Evolutionary conservation across 192 early-diverging fungal genomes (phyloP).

Genomic region (Linnemannia schmuckeri): DNA sequence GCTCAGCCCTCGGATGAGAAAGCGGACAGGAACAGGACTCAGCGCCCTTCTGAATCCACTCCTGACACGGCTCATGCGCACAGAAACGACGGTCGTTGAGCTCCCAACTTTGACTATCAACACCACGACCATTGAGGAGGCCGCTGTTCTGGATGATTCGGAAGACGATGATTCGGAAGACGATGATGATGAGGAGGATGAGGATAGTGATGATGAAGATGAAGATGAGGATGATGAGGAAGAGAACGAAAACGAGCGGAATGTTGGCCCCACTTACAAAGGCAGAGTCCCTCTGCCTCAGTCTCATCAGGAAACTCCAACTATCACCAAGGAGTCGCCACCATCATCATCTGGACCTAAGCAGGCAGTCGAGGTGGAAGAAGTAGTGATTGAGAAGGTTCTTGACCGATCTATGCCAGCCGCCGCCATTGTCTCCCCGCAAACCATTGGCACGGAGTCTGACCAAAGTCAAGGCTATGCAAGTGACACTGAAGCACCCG

Average conservation of each 20-base stretch:
- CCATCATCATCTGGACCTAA: not conserved
- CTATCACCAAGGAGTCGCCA: not conserved
- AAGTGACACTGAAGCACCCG: not conserved
- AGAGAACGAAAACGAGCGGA: not conserved
- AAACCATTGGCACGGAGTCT: not conserved
- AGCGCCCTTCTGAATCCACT: slow-evolving; percentile 33
- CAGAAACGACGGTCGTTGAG: slow-evolving; percentile 43
- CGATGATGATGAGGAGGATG: slow-evolving; percentile 26
- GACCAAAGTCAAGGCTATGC: not conserved
- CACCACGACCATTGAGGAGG: slow-evolving; percentile 44
- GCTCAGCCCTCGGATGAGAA: slow-evolving; percentile 18
- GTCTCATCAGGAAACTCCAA: not conserved
- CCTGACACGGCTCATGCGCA: slow-evolving; percentile 32
- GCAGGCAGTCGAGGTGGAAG: not conserved
- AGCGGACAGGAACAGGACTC: slow-evolving; percentile 35
- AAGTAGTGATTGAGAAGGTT: not conserved
- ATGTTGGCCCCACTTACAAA: not conserved
- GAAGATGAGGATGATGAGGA: slow-evolving; percentile 20
- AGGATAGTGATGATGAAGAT: slow-evolving; percentile 27
- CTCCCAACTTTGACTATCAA: slow-evolving; percentile 49
- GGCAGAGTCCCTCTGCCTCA: too few species aligned
- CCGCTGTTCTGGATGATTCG: slow-evolving; percentile 2
- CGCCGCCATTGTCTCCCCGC: not conserved
- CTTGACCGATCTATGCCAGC: slow-evolving; percentile 29
- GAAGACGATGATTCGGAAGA: slow-evolving; percentile 24